Evolutionary conservation across 129 eudicot genomes (phyloP), one percentile per base, ranked within the genome.

Genomic region (Flaveria trinervia): DNA sequence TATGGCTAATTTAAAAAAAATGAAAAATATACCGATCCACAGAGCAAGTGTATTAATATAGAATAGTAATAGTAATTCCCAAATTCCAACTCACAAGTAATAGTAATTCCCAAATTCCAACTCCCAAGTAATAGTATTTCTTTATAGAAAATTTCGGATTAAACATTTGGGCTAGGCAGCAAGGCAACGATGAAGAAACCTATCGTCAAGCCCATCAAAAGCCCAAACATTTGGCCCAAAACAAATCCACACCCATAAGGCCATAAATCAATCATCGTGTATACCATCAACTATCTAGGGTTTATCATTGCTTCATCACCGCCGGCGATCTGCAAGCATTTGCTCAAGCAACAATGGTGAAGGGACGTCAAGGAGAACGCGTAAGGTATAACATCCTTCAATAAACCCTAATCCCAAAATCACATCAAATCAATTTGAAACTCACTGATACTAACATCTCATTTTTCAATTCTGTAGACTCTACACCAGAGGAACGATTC

Each of bases 281-380:
- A 55, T 14, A 36, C 41, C 7, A 5, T 5, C 41, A 36, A 6
- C 6, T 8, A 44, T 36, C 75, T 86, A 86, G 90, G 90, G 87
- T 86, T 86, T 83, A 68, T 73, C 41, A 30, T 28, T 25, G 65
- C 77, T 71, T 60, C 84, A 11, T 70, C 78, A 50, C 13, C 30
- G 57, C 75, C 59, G 75, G 33, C 83, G 23, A 43, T 65, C 82
- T 16, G 74, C 17, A 73, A 62, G 74, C n/a, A 65, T 65, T 41
- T 46, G 56, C 74, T 73, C 33, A 76, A 23, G 83, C 20, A 64
- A 67, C 83, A 79, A 93, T 90, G 98, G 98, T 89, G 87, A 93
- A 93, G 75, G 98, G 90, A 22, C 86, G 98, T 41, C 96, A 93
- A 85, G 98, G 98, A 52, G 98, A 93, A 77, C 91, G 98, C 45